A percentile compares a stretch with the other conserved stretches of the same genome.
These are phyloP conservation scores for Globisporangium paroecandrum DNA, from an alignment of 352 stramenopile genomes.

Conservation along the genomic window DNA sequence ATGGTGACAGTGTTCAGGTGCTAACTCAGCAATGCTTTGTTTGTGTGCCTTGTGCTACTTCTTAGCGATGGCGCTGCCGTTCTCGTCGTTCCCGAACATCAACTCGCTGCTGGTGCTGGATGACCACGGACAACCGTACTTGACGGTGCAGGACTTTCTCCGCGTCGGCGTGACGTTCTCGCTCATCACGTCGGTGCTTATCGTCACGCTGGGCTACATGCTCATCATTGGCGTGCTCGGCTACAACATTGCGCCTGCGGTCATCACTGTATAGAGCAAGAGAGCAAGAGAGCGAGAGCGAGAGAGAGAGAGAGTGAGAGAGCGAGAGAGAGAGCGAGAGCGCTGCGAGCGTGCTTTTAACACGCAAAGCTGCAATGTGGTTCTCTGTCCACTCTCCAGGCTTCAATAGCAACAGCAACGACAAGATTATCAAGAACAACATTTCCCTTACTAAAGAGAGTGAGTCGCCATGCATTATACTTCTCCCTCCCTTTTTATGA, in stretches of 20 bases:
- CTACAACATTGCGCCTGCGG: constrained; percentile 60
- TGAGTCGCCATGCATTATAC: too few relatives aligned
- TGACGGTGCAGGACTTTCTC: constrained; percentile 86
- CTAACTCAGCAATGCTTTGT: neutral
- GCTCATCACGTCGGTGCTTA: constrained; percentile 77
- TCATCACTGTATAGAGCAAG: constrained; percentile 16
- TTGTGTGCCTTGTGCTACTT: constrained; percentile 2
- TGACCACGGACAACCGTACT: constrained; percentile 83
- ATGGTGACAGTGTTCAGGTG: neutral
- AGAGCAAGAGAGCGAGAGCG: too few relatives aligned
- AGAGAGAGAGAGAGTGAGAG: constrained; percentile 18
- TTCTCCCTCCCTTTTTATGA: too few relatives aligned
- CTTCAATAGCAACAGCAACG: neutral
- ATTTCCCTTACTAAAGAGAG: neutral
- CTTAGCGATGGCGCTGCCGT: constrained; percentile 86
- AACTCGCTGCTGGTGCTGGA: constrained; percentile 90
- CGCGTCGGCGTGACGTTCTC: constrained; percentile 84
- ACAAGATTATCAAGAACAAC: neutral
- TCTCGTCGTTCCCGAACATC: constrained; percentile 93
- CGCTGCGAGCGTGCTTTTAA: constrained; percentile 2
- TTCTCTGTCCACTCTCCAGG: neutral
- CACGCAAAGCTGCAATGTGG: neutral
- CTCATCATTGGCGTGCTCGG: constrained; percentile 83
- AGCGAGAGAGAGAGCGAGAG: constrained; percentile 8
- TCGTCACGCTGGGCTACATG: constrained; percentile 81